phyloP scores from a whole-genome alignment of 768 basidiomycete genomes.

The Boletus sp. region DNA sequence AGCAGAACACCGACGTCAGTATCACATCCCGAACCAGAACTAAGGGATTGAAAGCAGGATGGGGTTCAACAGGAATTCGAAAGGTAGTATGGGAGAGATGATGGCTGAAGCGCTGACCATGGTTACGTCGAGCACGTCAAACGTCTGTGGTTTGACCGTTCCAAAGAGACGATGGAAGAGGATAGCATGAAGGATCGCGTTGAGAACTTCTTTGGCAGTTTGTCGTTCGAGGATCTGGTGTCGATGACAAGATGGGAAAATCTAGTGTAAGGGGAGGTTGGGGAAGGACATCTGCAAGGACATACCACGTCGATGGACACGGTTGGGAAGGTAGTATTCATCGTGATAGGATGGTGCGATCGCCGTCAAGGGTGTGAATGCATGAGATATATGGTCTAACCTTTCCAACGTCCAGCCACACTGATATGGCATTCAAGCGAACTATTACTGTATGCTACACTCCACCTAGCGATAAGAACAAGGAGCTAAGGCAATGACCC shows the following conservation, averaged over 20 bases:
- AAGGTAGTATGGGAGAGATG: not conserved
- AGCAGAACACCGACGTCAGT: too few species aligned
- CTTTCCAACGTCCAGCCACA: not conserved
- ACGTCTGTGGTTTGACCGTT: slow-evolving; percentile 69
- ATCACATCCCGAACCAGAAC: not conserved
- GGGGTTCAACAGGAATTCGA: too few species aligned
- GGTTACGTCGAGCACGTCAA: slow-evolving; percentile 81
- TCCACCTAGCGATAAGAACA: not conserved
- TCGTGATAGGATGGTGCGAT: slow-evolving; percentile 5
- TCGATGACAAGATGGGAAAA: too few species aligned
- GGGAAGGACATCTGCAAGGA: not conserved
- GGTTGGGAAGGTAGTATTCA: slow-evolving; percentile 28
- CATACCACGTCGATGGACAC: slow-evolving; percentile 33
- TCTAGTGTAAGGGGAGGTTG: too few species aligned
- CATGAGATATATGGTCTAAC: not conserved
- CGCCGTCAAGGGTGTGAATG: not conserved
- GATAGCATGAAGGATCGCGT: slow-evolving; percentile 76
- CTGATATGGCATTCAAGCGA: not conserved
- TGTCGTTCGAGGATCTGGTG: slow-evolving; percentile 68
- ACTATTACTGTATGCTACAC: not conserved
- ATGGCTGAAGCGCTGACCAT: slow-evolving; percentile 51
- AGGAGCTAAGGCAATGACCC: too few species aligned
- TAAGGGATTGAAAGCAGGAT: not conserved
- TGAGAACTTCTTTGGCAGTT: slow-evolving; percentile 70
- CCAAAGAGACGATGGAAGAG: slow-evolving; percentile 85